Evolutionary conservation across 257 asterid species (phyloP).

Genomic region (Plectranthus barbatus): DNA sequence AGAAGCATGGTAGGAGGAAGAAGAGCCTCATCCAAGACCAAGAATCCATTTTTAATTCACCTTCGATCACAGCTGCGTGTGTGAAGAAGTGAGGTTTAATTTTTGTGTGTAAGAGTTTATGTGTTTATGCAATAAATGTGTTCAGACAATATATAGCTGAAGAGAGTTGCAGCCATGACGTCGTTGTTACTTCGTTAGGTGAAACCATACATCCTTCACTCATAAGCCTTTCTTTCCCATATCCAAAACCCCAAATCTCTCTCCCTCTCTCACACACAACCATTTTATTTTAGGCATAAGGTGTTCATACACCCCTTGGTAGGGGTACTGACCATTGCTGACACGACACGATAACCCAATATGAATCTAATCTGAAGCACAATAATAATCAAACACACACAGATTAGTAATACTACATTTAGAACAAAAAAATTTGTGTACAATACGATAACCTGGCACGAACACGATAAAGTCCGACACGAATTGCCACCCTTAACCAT

Average conservation of each 20-base stretch:
- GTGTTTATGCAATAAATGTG: not conserved
- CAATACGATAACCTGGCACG: no score
- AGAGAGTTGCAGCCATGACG: constrained; percentile 16
- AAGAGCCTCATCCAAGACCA: constrained; percentile 19
- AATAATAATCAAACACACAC: no score
- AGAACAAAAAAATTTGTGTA: no score
- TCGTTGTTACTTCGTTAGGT: constrained; percentile 46
- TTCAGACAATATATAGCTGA: constrained; percentile 4
- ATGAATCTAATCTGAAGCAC: no score
- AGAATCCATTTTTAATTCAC: constrained; percentile 28
- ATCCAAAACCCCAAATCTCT: not conserved
- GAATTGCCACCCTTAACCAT: no score
- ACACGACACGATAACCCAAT: no score
- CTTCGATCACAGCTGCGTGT: not conserved
- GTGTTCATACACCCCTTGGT: no score
- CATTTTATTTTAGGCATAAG: not conserved
- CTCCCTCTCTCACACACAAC: not conserved
- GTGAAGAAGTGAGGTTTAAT: not conserved
- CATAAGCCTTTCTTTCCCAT: constrained; percentile 17
- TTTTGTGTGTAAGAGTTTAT: not conserved
- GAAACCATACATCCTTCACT: constrained; percentile 25
- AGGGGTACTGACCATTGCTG: no score
- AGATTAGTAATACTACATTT: no score
- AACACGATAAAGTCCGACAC: no score
- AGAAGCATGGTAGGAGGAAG: constrained; percentile 29